A percentile compares a stretch with the other conserved stretches of the same genome.
phyloP scores from a whole-genome alignment of 768 basidiomycete genomes.

The Aureoboletus auriporus region DNA sequence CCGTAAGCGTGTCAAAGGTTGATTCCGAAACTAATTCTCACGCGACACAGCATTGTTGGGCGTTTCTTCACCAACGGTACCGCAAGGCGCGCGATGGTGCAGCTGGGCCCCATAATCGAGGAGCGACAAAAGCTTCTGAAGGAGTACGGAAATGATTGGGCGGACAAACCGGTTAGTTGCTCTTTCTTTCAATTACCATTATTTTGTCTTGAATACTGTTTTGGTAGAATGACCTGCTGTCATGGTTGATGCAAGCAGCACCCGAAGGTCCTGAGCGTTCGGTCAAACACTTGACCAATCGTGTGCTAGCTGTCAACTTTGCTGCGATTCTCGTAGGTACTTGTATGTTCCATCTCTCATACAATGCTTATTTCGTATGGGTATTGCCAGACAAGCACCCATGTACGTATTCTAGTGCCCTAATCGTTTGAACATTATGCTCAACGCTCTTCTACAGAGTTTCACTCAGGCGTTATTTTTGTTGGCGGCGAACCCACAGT shows the following conservation, averaged over 20 bases:
- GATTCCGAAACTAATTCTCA: not conserved
- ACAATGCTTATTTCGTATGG: not conserved
- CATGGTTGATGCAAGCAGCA: conserved; percentile 31
- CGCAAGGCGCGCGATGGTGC: conserved; percentile 8
- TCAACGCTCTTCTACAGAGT: conserved; percentile 15
- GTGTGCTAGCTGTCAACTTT: conserved; percentile 15
- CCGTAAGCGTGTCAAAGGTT: conserved; percentile 22
- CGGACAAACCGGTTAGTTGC: conserved; percentile 30
- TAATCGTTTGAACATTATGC: not conserved
- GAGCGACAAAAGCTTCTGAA: conserved; percentile 23
- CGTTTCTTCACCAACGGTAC: conserved; percentile 11
- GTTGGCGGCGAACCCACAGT: conserved; percentile 34
- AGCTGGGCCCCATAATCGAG: conserved; percentile 27
- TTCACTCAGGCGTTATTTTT: conserved; percentile 34
- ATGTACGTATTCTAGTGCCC: conserved; percentile 6
- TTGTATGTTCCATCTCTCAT: not conserved
- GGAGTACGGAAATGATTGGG: conserved; percentile 26
- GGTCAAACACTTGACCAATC: conserved; percentile 19
- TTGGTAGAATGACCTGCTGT: conserved; percentile 30
- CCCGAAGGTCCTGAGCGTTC: conserved; percentile 14
- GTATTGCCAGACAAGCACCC: conserved; percentile 18
- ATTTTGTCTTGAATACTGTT: not conserved
- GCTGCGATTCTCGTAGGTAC: conserved; percentile 23
- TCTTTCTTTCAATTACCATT: not conserved
- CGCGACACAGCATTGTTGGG: conserved; percentile 13